Base-by-base conservation (phyloP, 495 filamentous ascomycete genomes). In the Hyaloscypha finlandica region DNA sequence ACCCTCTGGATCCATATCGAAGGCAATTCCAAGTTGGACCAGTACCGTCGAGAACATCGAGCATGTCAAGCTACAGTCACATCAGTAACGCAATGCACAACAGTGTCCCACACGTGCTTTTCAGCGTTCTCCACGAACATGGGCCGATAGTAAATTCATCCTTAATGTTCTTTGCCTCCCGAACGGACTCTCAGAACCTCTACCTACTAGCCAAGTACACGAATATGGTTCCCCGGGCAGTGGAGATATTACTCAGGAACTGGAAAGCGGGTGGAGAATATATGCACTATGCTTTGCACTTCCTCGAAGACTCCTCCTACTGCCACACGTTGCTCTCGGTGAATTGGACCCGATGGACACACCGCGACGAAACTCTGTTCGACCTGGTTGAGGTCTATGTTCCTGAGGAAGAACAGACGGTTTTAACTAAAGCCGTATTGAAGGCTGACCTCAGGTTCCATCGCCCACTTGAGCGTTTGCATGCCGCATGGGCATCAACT, bases 261-360 rank as follows among this genome's bases (percentile, higher is more conserved):
- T 69, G 67, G 67, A 63, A 64, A 33, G n/a, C 19, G 2, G 67
- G 67, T 31, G 67, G 67, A 9, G 55, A 65, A 22, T 64, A 61
- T 61, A 42, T 69, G 16, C n/a, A 54, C 2, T 54, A 48, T 9
- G 61, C 62, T 0, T 11, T 32, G 2, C 14, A 11, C 29, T 61
- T 59, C 31, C 42, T 69, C 6, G 30, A 56, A 22, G 56, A 37
- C 6, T 19, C 4, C 19, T 5, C 32, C 12, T 55, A 52, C 29
- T 69, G 62, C 25, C 19, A 22, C 9, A 64, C 30, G 3, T 33
- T 64, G 8, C 12, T 64, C 51, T 31, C 48, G 8, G 31, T 55
- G 30, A 56, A 64, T 51, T 64, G 51, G 62, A 35, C 62, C 1
- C 19, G 33, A 25, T 54, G 60, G 37, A 52, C 25, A 25, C 22